phyloP scores from a whole-genome alignment of 257 asterid genomes.

The Nemophila menziesii region DNA sequence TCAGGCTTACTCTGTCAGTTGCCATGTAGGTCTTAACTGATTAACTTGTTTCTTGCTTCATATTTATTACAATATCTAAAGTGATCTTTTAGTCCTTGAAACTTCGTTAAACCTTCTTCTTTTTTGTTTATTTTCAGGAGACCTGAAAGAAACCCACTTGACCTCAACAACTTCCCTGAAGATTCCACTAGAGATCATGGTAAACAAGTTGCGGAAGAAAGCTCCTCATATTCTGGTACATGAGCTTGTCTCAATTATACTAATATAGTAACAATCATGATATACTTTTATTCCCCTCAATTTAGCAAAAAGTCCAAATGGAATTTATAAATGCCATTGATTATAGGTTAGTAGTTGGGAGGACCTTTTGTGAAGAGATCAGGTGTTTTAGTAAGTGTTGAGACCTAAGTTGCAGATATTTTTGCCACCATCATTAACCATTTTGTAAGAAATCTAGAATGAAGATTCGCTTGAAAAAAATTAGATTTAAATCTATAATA shows the following conservation, averaged over 20 bases:
- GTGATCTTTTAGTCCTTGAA: constrained; percentile 7
- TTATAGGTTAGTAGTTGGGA: no score
- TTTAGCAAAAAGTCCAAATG: background rate
- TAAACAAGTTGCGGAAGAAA: constrained; percentile 39
- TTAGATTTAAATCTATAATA: background rate
- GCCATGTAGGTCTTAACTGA: constrained; percentile 42
- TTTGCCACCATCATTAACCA: background rate
- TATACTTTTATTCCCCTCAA: background rate
- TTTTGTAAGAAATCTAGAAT: background rate
- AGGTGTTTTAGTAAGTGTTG: no score
- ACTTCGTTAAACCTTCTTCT: background rate
- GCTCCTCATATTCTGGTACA: constrained; percentile 73
- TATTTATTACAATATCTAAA: constrained; percentile 10
- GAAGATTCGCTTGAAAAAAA: background rate
- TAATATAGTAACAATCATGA: background rate
- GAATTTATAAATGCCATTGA: background rate
- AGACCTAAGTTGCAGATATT: no score
- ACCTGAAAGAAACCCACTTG: constrained; percentile 65
- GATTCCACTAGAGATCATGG: constrained; percentile 57
- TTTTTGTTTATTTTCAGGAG: constrained; percentile 44
- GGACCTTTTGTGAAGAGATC: no score
- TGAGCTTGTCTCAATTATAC: constrained; percentile 19
- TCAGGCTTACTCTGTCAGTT: constrained; percentile 59
- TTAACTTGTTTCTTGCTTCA: background rate
- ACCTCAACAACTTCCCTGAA: constrained; percentile 95